Conservation (phyloP, 768 basidiomycete species). For the Hemileccinum rubropunctum region DNA sequence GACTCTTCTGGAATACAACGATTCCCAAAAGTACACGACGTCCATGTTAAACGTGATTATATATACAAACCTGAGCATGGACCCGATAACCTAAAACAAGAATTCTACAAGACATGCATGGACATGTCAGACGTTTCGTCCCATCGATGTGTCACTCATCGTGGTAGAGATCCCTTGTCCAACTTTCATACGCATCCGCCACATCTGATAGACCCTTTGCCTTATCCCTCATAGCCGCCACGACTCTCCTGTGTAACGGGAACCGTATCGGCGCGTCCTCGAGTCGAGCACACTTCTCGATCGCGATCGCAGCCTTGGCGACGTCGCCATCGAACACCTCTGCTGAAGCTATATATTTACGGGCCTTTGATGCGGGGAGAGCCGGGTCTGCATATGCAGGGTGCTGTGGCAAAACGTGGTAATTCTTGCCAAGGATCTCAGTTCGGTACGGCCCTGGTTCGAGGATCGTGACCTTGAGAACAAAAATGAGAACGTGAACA, state of each 20-base stretch:
- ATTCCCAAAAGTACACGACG: too few relatives aligned
- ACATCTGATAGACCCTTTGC: conserved; percentile 7
- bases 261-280: conserved; percentile 19
- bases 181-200: conserved; percentile 15
- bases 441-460: conserved; percentile 19
- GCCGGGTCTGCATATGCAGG: conserved; percentile 18
- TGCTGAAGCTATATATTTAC: neutral
- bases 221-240: conserved; percentile 13
- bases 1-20: too few relatives aligned
- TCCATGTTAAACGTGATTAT: too few relatives aligned
- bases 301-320: conserved; percentile 10
- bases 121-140: neutral
- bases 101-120: too few relatives aligned
- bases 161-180: conserved; percentile 17
- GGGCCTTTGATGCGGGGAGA: conserved; percentile 1
- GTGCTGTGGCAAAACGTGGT: conserved; percentile 8
- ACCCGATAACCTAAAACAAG: neutral
- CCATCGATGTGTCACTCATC: neutral
- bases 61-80: too few relatives aligned
- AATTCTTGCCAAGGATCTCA: neutral
- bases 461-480: conserved; percentile 16
- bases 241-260: conserved; percentile 7
- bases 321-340: conserved; percentile 11
- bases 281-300: conserved; percentile 11
- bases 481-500: neutral